Percentiles rank a stretch among this genome's conserved stretches.
phyloP scores from a whole-genome alignment of 306 rosid genomes.

The Vigna mungo region DNA sequence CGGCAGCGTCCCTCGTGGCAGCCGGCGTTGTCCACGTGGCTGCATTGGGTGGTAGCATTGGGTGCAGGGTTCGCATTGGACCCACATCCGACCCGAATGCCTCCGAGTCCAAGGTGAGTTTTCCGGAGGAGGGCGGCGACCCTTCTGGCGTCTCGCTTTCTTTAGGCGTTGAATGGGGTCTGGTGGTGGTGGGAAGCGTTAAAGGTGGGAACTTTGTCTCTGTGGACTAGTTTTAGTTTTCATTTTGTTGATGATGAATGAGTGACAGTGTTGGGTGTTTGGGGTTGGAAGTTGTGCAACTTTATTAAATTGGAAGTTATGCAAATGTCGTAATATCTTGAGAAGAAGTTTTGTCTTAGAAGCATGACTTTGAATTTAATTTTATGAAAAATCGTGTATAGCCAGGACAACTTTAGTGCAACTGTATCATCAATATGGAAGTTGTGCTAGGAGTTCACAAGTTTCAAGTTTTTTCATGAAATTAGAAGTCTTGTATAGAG shows the following conservation, averaged over 20 bases:
- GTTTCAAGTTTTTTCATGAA: too few relatives aligned
- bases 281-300: neutral
- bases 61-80: conserved; percentile 88
- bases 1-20: conserved; percentile 81
- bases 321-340: too few relatives aligned
- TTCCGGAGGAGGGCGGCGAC: conserved; percentile 53
- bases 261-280: conserved; percentile 1
- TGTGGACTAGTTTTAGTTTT: conserved; percentile 70
- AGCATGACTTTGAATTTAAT: too few relatives aligned
- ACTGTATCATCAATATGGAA: too few relatives aligned
- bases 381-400: too few relatives aligned
- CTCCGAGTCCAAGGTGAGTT: conserved; percentile 28
- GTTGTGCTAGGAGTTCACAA: too few relatives aligned
- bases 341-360: too few relatives aligned
- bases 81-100: conserved; percentile 89
- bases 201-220: conserved; percentile 60
- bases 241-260: conserved; percentile 36
- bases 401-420: too few relatives aligned
- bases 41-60: conserved; percentile 73
- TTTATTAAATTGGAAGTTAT: too few relatives aligned
- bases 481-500: too few relatives aligned
- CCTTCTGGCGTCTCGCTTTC: conserved; percentile 66
- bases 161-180: conserved; percentile 58
- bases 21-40: conserved; percentile 70
- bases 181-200: conserved; percentile 9